Conservation (phyloP, 768 basidiomycete genomes). For the Tremella mesenterica region DNA sequence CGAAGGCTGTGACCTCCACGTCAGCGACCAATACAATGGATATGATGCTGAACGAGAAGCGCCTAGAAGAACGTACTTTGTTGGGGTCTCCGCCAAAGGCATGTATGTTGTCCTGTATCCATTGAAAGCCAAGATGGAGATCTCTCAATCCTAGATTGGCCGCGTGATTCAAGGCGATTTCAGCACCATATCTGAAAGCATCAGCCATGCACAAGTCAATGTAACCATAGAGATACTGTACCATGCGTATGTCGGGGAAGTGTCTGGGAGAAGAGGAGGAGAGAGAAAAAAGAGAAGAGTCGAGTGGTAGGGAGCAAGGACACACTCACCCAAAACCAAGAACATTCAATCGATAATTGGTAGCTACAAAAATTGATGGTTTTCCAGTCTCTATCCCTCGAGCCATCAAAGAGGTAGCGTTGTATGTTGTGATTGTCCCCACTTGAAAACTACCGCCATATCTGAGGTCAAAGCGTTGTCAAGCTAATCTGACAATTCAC, state of each 20-base stretch:
- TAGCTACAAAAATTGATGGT: slow-evolving; percentile 51
- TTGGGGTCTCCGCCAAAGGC: slow-evolving; percentile 58
- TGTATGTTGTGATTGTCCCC: slow-evolving; percentile 39
- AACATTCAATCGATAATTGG: slow-evolving; percentile 53
- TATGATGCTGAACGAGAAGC: background rate
- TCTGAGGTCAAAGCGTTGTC: no score
- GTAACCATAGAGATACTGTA: background rate
- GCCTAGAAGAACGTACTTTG: background rate
- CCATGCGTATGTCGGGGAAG: no score
- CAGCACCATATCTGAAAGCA: slow-evolving; percentile 36
- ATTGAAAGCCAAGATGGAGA: slow-evolving; percentile 54
- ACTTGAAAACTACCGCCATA: slow-evolving; percentile 47
- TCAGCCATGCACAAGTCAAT: background rate
- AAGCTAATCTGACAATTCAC: no score
- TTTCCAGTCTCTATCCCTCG: slow-evolving; percentile 7
- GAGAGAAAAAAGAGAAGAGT: no score
- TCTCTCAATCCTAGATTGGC: slow-evolving; percentile 56
- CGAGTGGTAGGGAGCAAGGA: no score
- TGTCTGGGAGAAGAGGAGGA: no score
- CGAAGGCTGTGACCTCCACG: slow-evolving; percentile 52
- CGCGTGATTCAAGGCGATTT: slow-evolving; percentile 25
- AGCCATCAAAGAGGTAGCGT: slow-evolving; percentile 34
- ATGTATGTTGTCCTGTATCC: slow-evolving; percentile 59
- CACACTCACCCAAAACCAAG: slow-evolving; percentile 47
- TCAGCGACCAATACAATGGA: background rate